Percentiles rank a stretch among this genome's conserved stretches.
These are phyloP conservation scores for Cenchrus purpureus DNA, from an alignment of 176 grass and related monocot genomes.

Conservation along the genomic window DNA sequence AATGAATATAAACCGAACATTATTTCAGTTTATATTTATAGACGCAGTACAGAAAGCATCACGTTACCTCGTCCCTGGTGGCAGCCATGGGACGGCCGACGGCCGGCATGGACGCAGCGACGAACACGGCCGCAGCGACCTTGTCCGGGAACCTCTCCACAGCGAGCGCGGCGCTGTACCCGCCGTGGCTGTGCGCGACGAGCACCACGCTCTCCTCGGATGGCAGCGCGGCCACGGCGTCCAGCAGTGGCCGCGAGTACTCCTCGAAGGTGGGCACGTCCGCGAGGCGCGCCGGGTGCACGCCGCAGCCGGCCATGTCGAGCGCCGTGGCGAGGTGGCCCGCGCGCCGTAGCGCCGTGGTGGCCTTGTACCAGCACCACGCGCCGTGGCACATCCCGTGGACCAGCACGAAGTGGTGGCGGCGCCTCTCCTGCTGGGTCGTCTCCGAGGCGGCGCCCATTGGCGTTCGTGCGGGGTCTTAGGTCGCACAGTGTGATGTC, in stretches of 20 bases:
- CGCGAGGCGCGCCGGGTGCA: slow-evolving; percentile 25
- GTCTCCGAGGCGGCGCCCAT: background rate
- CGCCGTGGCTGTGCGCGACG: slow-evolving; percentile 50
- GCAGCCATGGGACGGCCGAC: background rate
- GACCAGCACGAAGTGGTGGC: slow-evolving; percentile 52
- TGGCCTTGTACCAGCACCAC: slow-evolving; percentile 53
- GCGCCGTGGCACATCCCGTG: slow-evolving; percentile 56
- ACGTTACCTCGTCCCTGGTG: slow-evolving; percentile 34
- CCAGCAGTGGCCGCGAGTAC: slow-evolving; percentile 1
- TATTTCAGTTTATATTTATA: too few relatives aligned
- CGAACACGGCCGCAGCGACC: slow-evolving; percentile 40
- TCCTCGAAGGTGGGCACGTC: slow-evolving; percentile 42
- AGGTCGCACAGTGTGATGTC: background rate
- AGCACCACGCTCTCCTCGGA: background rate
- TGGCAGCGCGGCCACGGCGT: slow-evolving; percentile 19
- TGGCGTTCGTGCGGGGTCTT: background rate
- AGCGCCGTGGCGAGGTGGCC: slow-evolving; percentile 42
- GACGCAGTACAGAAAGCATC: too few relatives aligned
- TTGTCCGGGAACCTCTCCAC: slow-evolving; percentile 36
- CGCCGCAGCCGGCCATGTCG: slow-evolving; percentile 47
- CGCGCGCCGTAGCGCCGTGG: background rate
- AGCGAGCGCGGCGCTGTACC: slow-evolving; percentile 34
- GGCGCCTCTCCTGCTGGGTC: background rate
- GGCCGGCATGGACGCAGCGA: background rate
- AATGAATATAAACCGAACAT: too few relatives aligned